These are phyloP conservation scores for Colletotrichum destructivum DNA, from an alignment of 2,329 filamentous ascomycete species.

Conservation along the genomic window DNA sequence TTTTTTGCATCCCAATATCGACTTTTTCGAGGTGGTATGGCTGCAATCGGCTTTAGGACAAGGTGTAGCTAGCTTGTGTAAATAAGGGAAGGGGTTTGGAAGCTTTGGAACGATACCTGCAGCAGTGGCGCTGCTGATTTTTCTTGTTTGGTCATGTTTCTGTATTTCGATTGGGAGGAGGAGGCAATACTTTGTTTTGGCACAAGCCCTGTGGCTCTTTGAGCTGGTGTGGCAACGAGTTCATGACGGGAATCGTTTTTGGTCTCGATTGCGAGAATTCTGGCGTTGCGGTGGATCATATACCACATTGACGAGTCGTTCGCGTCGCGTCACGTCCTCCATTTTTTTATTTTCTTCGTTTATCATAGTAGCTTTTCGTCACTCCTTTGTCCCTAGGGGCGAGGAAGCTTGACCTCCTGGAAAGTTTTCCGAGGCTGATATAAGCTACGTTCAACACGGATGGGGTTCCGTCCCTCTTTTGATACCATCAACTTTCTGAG, in stretches of 20 bases:
- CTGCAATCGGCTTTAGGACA: neutral
- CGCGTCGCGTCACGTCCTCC: slow-evolving; percentile 35
- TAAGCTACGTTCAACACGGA: neutral
- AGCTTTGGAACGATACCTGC: slow-evolving; percentile 3
- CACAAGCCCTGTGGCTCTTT: neutral
- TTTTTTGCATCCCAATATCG: neutral
- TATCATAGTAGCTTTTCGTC: slow-evolving; percentile 29
- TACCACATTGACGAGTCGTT: slow-evolving; percentile 41
- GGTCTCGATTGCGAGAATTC: slow-evolving; percentile 30
- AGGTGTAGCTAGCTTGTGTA: slow-evolving; percentile 15
- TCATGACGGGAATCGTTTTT: slow-evolving; percentile 35
- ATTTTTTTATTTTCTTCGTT: slow-evolving; percentile 5
- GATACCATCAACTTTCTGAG: neutral
- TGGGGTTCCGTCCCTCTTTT: neutral
- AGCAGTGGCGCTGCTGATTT: neutral
- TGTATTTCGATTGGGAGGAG: slow-evolving; percentile 8
- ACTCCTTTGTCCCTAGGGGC: slow-evolving; percentile 7
- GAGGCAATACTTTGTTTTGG: slow-evolving; percentile 28
- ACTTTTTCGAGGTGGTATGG: neutral
- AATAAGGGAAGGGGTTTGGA: slow-evolving; percentile 27
- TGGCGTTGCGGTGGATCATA: slow-evolving; percentile 42
- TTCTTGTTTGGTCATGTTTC: neutral
- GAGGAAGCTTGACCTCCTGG: neutral
- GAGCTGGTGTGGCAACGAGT: slow-evolving; percentile 19
- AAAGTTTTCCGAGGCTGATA: no score